Conservation (phyloP, 2,329 filamentous ascomycete genomes). For the Sporothrix luriei region DNA sequence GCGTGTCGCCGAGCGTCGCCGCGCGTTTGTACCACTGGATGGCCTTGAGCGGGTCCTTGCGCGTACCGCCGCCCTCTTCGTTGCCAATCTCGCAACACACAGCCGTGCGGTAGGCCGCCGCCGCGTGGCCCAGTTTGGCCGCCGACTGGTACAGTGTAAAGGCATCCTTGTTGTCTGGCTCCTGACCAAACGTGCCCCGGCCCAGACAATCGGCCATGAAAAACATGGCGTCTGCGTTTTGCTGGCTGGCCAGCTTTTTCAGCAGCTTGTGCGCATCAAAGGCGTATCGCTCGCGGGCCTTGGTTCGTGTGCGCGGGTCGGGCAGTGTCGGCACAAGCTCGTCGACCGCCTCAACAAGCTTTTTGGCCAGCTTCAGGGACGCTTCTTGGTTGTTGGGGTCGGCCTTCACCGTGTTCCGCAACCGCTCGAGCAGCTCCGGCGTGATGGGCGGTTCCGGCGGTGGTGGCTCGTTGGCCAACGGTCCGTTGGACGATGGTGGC, state of each 20-base stretch:
- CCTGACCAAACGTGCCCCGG: slow-evolving; percentile 74
- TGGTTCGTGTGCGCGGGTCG: slow-evolving; percentile 71
- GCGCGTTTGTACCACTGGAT: slow-evolving; percentile 98
- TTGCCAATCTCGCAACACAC: slow-evolving; percentile 97
- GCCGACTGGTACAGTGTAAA: slow-evolving; percentile 92
- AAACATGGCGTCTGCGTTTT: slow-evolving; percentile 88
- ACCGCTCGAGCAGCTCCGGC: slow-evolving; percentile 71
- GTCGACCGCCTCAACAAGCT: slow-evolving; percentile 80
- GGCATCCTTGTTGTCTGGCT: slow-evolving; percentile 85
- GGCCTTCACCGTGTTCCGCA: slow-evolving; percentile 69
- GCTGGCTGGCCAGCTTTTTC: slow-evolving; percentile 77
- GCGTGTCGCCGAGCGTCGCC: slow-evolving; percentile 83
- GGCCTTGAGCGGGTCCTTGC: slow-evolving; percentile 86
- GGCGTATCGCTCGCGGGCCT: slow-evolving; percentile 79
- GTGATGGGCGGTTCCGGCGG: slow-evolving; percentile 64
- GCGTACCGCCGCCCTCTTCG: slow-evolving; percentile 90
- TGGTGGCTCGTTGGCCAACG: neutral
- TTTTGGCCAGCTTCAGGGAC: slow-evolving; percentile 76
- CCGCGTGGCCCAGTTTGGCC: slow-evolving; percentile 83
- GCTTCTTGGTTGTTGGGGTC: slow-evolving; percentile 73
- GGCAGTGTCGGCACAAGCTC: slow-evolving; percentile 66
- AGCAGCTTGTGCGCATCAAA: slow-evolving; percentile 86
- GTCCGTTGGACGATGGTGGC: slow-evolving; percentile 33
- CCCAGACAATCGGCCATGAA: slow-evolving; percentile 88
- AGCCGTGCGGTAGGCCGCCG: slow-evolving; percentile 88